A percentile compares a stretch with the other conserved stretches of the same genome.
These are phyloP conservation scores for Fragaria nilgerrensis DNA, from an alignment of 306 rosid species.

Conservation along the genomic window DNA sequence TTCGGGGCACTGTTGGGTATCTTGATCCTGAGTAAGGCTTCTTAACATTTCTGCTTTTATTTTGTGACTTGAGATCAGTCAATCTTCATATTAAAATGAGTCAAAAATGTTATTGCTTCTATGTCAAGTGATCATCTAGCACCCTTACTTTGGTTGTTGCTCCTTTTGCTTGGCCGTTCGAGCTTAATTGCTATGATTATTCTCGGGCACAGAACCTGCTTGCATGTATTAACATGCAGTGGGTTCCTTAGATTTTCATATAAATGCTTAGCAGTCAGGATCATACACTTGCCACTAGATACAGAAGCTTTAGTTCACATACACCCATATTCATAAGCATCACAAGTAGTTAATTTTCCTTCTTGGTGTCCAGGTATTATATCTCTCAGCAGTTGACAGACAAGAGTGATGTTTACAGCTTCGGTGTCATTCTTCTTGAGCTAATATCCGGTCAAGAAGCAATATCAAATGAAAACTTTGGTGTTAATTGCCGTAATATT, in stretches of 20 bases:
- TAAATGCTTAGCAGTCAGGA: background rate
- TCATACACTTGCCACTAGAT: background rate
- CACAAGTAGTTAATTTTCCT: background rate
- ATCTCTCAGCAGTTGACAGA: slow-evolving; percentile 97
- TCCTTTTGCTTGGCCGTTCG: background rate
- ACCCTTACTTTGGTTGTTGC: slow-evolving; percentile 4
- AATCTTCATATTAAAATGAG: background rate
- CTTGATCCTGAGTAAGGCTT: slow-evolving; percentile 91
- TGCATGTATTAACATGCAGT: background rate
- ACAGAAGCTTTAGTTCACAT: background rate
- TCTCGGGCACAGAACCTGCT: background rate
- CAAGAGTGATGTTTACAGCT: slow-evolving; percentile 94
- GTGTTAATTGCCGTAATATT: slow-evolving; percentile 86
- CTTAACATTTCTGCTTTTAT: slow-evolving; percentile 8
- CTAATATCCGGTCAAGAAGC: slow-evolving; percentile 98
- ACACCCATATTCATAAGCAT: background rate
- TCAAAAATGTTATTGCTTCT: background rate
- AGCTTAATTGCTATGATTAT: background rate
- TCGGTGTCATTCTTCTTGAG: slow-evolving; percentile 98
- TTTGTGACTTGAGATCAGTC: slow-evolving; percentile 12
- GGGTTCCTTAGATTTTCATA: background rate
- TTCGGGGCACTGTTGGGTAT: slow-evolving; percentile 97
- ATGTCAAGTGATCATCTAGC: background rate
- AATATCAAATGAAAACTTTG: slow-evolving; percentile 87
- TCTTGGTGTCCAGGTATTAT: slow-evolving; percentile 60